Conservation (phyloP, 768 basidiomycete genomes). For the Russula earlei region DNA sequence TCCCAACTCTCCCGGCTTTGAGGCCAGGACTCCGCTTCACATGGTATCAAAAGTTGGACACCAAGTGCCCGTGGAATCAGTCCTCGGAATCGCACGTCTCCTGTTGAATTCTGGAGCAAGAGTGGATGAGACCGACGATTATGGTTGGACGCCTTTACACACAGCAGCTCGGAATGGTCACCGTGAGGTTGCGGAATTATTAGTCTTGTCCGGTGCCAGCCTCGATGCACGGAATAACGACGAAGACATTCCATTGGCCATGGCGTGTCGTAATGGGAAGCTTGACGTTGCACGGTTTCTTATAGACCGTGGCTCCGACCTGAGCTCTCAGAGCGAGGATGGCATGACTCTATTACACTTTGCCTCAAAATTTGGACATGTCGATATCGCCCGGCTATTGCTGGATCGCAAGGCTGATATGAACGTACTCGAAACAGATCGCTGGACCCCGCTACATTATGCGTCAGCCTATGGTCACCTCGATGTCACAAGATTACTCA, state of each 20-base stretch:
- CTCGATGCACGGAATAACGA: not conserved
- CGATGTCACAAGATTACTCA: no score
- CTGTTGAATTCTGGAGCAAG: not conserved
- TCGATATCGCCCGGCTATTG: not conserved
- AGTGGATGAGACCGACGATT: not conserved
- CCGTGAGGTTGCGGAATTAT: not conserved
- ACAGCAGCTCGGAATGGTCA: not conserved
- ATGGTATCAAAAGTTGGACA: not conserved
- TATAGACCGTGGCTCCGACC: not conserved
- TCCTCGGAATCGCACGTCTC: not conserved
- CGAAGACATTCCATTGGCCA: not conserved
- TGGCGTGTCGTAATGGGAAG: not conserved
- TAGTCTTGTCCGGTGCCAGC: not conserved
- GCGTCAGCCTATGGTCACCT: not conserved
- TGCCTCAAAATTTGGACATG: not conserved
- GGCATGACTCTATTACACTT: not conserved
- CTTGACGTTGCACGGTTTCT: not conserved
- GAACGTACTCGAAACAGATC: not conserved
- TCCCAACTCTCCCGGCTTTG: not conserved
- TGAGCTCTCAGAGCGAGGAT: not conserved
- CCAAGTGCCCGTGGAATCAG: no score
- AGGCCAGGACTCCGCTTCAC: not conserved
- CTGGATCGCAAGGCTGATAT: not conserved
- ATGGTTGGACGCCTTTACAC: not conserved
- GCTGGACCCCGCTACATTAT: not conserved